phyloP scores from a whole-genome alignment of 169 alveolate genomes.

The Babesia gibsoni region DNA sequence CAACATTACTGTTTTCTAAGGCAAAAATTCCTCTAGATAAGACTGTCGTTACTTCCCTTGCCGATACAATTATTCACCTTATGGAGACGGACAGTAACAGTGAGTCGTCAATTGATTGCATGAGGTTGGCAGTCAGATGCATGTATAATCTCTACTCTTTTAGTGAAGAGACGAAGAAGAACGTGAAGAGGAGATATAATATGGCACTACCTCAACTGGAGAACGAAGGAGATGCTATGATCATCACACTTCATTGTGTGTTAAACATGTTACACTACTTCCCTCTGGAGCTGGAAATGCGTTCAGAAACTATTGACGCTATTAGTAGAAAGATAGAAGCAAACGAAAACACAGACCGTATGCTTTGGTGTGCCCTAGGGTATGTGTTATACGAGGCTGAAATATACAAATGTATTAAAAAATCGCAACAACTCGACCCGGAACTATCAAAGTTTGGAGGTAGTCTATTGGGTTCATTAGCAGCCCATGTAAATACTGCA shows the following conservation, averaged over 20 bases:
- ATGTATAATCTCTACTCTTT: constrained; percentile 1
- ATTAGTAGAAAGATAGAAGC: not conserved
- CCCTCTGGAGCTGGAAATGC: constrained; percentile 17
- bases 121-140: not conserved
- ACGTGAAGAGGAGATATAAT: not conserved
- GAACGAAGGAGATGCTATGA: not conserved
- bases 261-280: constrained; percentile 17
- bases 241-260: not conserved
- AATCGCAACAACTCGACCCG: not conserved
- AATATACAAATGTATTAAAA: constrained; percentile 7
- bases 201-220: not conserved
- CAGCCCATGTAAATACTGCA: not conserved
- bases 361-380: constrained; percentile 20
- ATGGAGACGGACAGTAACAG: not conserved
- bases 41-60: not conserved
- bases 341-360: not conserved
- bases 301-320: not conserved
- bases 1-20: not conserved
- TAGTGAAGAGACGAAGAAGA: not conserved
- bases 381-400: constrained; percentile 30
- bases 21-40: not conserved
- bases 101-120: not conserved
- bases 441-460: not conserved
- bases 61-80: not conserved
- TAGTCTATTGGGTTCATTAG: not conserved